Conservation (phyloP, 352 stramenopile genomes). For the Globisporangium emineosum region DNA sequence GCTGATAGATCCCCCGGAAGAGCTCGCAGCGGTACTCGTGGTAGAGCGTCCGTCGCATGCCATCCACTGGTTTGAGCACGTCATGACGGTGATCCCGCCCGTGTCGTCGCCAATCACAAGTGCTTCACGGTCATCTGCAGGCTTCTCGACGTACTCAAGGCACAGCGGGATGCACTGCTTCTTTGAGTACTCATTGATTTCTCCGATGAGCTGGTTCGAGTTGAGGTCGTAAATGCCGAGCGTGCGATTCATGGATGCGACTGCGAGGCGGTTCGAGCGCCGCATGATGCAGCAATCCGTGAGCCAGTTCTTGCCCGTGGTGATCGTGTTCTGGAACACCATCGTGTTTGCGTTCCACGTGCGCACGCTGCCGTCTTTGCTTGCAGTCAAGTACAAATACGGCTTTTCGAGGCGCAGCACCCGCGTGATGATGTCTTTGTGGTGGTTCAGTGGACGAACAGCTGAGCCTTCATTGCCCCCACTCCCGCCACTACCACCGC, state of each 20-base stretch:
- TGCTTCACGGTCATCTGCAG: constrained; percentile 63
- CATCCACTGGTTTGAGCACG: constrained; percentile 66
- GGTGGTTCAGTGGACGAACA: constrained; percentile 32
- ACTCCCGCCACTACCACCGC: neutral
- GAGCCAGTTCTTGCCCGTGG: constrained; percentile 73
- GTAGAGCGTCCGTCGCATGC: constrained; percentile 61
- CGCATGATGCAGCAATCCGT: constrained; percentile 81
- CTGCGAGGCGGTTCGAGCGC: constrained; percentile 71
- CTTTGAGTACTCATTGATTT: constrained; percentile 74
- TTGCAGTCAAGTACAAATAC: constrained; percentile 68
- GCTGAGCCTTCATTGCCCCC: neutral
- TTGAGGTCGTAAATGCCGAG: constrained; percentile 76
- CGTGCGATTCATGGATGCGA: constrained; percentile 76
- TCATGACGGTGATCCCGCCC: constrained; percentile 68
- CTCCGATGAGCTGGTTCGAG: constrained; percentile 60
- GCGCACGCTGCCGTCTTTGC: constrained; percentile 69
- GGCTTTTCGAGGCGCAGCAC: constrained; percentile 64
- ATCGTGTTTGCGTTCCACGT: constrained; percentile 75
- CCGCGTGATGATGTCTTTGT: constrained; percentile 75
- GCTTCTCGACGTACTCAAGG: constrained; percentile 78
- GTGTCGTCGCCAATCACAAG: constrained; percentile 78
- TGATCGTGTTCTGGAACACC: constrained; percentile 54
- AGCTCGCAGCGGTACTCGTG: constrained; percentile 17
- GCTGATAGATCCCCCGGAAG: constrained; percentile 7
- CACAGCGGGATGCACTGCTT: constrained; percentile 80